These are phyloP conservation scores for Lepiota brunneoincarnata DNA, from an alignment of 768 basidiomycete genomes.

Conservation along the genomic window DNA sequence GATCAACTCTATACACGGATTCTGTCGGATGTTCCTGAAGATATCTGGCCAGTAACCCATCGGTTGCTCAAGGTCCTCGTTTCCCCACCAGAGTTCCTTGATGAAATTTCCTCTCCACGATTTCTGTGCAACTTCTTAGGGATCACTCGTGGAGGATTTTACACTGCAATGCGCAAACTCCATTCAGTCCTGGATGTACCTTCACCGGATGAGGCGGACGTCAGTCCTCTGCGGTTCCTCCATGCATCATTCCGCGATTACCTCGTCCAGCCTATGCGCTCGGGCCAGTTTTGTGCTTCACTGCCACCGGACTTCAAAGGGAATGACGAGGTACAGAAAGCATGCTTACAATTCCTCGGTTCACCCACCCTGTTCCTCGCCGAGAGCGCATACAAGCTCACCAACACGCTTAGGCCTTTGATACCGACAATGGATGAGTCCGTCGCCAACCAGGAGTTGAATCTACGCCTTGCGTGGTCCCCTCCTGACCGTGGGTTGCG, in stretches of 20 bases:
- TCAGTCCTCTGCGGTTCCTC: not conserved
- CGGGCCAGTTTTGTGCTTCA: too few species aligned
- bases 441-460: too few species aligned
- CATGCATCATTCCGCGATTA: conserved; percentile 1
- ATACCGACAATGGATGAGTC: too few species aligned
- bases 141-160: not conserved
- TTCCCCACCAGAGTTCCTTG: not conserved
- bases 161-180: not conserved
- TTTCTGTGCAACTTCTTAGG: not conserved
- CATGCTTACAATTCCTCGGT: too few species aligned
- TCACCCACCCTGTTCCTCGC: too few species aligned
- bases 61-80: not conserved
- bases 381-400: too few species aligned
- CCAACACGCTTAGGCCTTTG: too few species aligned
- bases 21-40: not conserved
- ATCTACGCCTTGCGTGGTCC: too few species aligned
- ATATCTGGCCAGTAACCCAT: not conserved
- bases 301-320: too few species aligned
- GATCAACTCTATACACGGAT: not conserved
- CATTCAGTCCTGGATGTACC: not conserved
- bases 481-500: too few species aligned
- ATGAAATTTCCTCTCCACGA: too few species aligned
- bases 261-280: not conserved
- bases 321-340: too few species aligned
- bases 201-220: not conserved